These are phyloP conservation scores for Cladophialophora yegresii DNA, from an alignment of 2,329 filamentous ascomycete species.

Conservation along the genomic window DNA sequence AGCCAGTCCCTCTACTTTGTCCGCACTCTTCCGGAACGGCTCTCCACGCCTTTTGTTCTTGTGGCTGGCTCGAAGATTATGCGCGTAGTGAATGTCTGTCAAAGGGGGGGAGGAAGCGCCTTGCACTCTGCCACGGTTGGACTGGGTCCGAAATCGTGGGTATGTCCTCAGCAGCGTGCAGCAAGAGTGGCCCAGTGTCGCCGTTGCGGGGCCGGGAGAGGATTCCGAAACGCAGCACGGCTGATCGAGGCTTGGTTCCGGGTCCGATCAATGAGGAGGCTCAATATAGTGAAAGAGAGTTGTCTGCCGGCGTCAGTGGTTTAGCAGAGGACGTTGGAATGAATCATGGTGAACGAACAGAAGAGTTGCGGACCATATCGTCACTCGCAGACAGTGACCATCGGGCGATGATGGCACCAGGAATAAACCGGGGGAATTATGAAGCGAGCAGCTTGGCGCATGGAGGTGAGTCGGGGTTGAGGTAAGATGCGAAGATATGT, in stretches of 20 bases:
- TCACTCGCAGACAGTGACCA: conserved; percentile 4
- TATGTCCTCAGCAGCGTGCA: conserved; percentile 15
- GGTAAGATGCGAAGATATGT: not conserved
- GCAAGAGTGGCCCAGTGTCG: conserved; percentile 1
- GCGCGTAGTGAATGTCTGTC: not conserved
- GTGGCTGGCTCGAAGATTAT: conserved; percentile 9
- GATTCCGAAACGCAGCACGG: conserved; percentile 14
- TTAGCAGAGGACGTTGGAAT: not conserved
- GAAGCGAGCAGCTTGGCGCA: conserved; percentile 11
- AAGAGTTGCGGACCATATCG: conserved; percentile 5
- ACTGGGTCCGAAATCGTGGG: conserved; percentile 4
- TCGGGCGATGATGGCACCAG: conserved; percentile 14
- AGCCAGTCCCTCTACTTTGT: conserved; percentile 5
- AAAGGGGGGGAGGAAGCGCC: not conserved
- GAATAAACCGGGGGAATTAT: conserved; percentile 22
- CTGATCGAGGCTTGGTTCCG: not conserved
- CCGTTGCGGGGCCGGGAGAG: not conserved
- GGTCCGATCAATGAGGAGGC: not conserved
- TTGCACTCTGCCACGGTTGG: not conserved
- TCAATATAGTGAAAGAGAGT: not conserved
- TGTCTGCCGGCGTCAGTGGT: not conserved
- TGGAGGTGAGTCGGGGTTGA: not conserved
- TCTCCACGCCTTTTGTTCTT: conserved; percentile 18
- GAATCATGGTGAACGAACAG: not conserved
- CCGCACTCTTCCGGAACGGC: conserved; percentile 23